These are phyloP conservation scores for Vitis rupestris DNA, from an alignment of 164 flowering plant species.

Conservation along the genomic window DNA sequence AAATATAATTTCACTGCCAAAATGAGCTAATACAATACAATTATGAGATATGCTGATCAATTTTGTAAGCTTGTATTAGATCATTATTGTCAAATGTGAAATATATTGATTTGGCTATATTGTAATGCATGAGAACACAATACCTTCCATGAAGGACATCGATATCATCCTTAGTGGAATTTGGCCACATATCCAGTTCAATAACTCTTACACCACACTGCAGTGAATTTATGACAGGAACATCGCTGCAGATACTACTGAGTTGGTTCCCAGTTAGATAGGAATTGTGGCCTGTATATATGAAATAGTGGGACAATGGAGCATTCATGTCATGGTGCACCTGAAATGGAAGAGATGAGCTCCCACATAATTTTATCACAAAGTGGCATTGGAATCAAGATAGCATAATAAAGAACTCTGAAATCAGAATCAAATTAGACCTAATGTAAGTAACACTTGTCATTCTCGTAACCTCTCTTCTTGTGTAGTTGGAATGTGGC, in stretches of 20 bases:
- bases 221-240: constrained; percentile 33
- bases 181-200: constrained; percentile 50
- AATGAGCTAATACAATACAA: no score
- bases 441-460: no score
- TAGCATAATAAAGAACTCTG: no score
- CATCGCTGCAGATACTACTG: constrained; percentile 41
- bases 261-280: constrained; percentile 44
- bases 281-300: constrained; percentile 31
- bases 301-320: constrained; percentile 31
- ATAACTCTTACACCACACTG: constrained; percentile 40
- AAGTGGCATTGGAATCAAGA: no score
- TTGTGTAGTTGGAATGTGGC: no score
- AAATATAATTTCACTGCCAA: no score
- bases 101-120: neutral
- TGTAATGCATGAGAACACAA: neutral
- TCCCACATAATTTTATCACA: no score
- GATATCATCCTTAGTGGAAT: constrained; percentile 28
- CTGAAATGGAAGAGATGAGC: constrained; percentile 1
- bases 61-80: no score
- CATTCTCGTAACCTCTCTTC: no score
- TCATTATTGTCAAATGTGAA: neutral
- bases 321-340: constrained; percentile 26
- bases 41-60: no score
- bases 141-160: constrained; percentile 47
- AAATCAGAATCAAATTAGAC: no score